Percentiles rank a stretch among this genome's conserved stretches.
phyloP scores from a whole-genome alignment of 2,329 filamentous ascomycete genomes.

The Corinectria fuckeliana region DNA sequence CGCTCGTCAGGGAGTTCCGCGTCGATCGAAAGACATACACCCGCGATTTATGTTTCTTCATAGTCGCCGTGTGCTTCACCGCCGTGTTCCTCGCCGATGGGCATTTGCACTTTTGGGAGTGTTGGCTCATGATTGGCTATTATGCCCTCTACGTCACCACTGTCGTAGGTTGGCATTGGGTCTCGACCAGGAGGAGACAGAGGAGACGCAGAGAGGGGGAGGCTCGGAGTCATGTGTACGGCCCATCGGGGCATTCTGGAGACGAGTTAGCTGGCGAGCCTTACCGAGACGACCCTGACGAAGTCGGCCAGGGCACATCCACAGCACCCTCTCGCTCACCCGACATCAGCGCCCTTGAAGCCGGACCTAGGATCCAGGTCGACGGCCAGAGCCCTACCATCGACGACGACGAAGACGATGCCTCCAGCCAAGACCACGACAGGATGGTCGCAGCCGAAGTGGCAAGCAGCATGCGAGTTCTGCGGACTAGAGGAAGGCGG shows the following conservation, averaged over 20 bases:
- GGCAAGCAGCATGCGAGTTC: slow-evolving; percentile 90
- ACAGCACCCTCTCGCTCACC: slow-evolving; percentile 23
- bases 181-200: slow-evolving; percentile 66
- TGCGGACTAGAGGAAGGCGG: slow-evolving; percentile 68
- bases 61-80: slow-evolving; percentile 83
- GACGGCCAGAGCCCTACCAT: slow-evolving; percentile 44
- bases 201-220: slow-evolving; percentile 71
- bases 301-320: slow-evolving; percentile 32
- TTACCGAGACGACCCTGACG: slow-evolving; percentile 67
- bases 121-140: slow-evolving; percentile 85
- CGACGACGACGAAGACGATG: slow-evolving; percentile 53
- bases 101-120: slow-evolving; percentile 86
- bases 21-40: slow-evolving; percentile 91
- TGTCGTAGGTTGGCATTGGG: slow-evolving; percentile 94
- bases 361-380: slow-evolving; percentile 55
- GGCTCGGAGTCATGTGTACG: slow-evolving; percentile 76
- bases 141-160: slow-evolving; percentile 89
- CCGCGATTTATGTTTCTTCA: slow-evolving; percentile 91
- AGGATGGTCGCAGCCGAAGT: slow-evolving; percentile 80
- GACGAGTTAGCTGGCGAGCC: slow-evolving; percentile 62
- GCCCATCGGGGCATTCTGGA: slow-evolving; percentile 54
- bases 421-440: slow-evolving; percentile 61
- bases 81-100: slow-evolving; percentile 89
- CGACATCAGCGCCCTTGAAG: slow-evolving; percentile 54
- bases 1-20: slow-evolving; percentile 90